Evolutionary conservation across 805 yeast species (phyloP).

Genomic region (Wickerhamiella nectarea): DNA sequence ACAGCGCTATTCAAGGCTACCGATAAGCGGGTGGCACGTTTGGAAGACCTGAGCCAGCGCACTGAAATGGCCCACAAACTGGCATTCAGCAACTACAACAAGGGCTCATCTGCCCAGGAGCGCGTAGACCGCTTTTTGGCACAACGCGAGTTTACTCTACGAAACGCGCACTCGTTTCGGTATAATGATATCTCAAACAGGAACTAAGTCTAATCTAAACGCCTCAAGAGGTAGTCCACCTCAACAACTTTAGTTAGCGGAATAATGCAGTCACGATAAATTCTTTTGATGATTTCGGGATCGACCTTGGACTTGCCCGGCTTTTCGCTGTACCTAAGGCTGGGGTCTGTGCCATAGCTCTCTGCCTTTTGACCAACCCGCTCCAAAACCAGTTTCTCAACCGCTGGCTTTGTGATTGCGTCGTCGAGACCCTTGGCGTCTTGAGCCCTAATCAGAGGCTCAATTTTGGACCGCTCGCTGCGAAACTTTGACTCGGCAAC

Average conservation of each 20-base stretch:
- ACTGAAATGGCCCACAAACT: slow-evolving; percentile 23
- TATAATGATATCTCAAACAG: neutral
- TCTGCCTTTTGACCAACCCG: slow-evolving; percentile 70
- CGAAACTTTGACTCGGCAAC: slow-evolving; percentile 92
- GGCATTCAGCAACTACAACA: slow-evolving; percentile 39
- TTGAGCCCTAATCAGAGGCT: slow-evolving; percentile 44
- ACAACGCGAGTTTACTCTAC: slow-evolving; percentile 20
- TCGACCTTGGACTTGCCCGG: slow-evolving; percentile 58
- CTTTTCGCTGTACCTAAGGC: slow-evolving; percentile 49
- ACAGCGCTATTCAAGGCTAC: slow-evolving; percentile 23
- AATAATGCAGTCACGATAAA: slow-evolving; percentile 78
- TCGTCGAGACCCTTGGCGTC: slow-evolving; percentile 63
- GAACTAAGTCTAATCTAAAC: slow-evolving; percentile 53
- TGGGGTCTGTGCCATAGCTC: slow-evolving; percentile 80
- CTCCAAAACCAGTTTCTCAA: slow-evolving; percentile 69
- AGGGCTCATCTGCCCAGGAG: slow-evolving; percentile 36
- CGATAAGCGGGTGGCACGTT: slow-evolving; percentile 18
- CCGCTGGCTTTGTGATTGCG: slow-evolving; percentile 75
- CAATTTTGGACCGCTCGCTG: slow-evolving; percentile 49
- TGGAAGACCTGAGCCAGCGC: slow-evolving; percentile 26
- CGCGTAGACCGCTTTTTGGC: slow-evolving; percentile 42
- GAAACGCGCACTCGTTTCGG: neutral
- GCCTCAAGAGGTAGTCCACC: slow-evolving; percentile 73
- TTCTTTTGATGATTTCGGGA: slow-evolving; percentile 66
- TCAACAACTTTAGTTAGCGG: slow-evolving; percentile 94